Percentiles rank a stretch among this genome's conserved stretches.
phyloP scores from a whole-genome alignment of 78 protist species.

The Mantamonas sphyraenae region DNA sequence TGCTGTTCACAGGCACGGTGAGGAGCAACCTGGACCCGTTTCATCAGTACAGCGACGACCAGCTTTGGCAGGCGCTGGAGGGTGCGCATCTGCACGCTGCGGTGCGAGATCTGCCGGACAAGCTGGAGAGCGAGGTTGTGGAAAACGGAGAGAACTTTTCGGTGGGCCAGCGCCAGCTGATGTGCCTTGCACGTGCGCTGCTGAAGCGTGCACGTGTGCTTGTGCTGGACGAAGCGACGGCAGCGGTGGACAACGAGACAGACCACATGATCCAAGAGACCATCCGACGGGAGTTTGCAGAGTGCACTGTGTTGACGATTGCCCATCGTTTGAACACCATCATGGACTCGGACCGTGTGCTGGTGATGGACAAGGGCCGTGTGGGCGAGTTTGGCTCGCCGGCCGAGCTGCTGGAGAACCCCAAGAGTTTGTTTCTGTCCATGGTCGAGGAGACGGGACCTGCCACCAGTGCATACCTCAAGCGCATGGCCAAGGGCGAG shows the following conservation, averaged over 20 bases:
- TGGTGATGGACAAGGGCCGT: conserved; percentile 49
- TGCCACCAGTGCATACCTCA: too few relatives aligned
- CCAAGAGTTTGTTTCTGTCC: neutral
- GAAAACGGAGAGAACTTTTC: conserved; percentile 54
- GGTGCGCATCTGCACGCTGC: conserved; percentile 34
- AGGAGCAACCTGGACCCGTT: conserved; percentile 46
- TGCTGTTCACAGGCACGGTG: conserved; percentile 57
- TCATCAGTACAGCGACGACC: neutral
- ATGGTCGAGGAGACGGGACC: conserved; percentile 21
- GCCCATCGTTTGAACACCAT: conserved; percentile 85
- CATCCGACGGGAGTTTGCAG: conserved; percentile 36
- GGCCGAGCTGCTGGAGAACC: neutral
- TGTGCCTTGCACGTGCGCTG: conserved; percentile 66
- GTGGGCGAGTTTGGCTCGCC: conserved; percentile 37
- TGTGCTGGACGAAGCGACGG: conserved; percentile 87
- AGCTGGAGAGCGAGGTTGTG: neutral
- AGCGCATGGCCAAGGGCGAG: too few relatives aligned
- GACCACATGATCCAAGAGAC: conserved; percentile 56
- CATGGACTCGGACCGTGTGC: conserved; percentile 56
- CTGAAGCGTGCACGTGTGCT: neutral
- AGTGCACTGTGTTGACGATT: conserved; percentile 76
- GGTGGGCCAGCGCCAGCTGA: conserved; percentile 82
- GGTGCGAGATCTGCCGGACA: neutral
- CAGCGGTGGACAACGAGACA: conserved; percentile 73
- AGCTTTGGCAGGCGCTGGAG: conserved; percentile 53